Evolutionary conservation across 345 rosid genomes (phyloP).

Genomic region (Lepidium sativum): DNA sequence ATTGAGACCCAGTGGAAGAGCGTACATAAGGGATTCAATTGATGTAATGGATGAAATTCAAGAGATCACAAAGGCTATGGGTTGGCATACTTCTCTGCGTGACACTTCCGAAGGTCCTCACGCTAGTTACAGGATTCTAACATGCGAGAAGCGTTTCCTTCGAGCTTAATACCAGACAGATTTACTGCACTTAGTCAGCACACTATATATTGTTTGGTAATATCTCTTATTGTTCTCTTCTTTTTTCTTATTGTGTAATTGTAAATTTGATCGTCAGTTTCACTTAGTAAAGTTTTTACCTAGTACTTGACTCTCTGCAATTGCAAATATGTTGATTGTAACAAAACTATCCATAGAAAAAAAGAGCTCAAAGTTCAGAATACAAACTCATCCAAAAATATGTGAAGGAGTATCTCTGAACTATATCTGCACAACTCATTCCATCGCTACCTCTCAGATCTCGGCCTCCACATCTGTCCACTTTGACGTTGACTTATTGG

Average conservation of each 20-base stretch:
- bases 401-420: neutral
- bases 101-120: slow-evolving; percentile 94
- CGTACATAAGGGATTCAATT: slow-evolving; percentile 70
- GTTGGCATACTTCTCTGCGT: slow-evolving; percentile 59
- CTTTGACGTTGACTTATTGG: slow-evolving; percentile 16
- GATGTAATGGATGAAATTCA: slow-evolving; percentile 76
- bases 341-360: slow-evolving; percentile 1
- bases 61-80: slow-evolving; percentile 73
- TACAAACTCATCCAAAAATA: slow-evolving; percentile 7
- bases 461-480: slow-evolving; percentile 45
- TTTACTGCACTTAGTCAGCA: slow-evolving; percentile 4
- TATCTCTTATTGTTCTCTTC: neutral
- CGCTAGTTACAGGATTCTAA: slow-evolving; percentile 80
- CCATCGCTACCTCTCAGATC: slow-evolving; percentile 16
- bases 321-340: slow-evolving; percentile 1
- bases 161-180: slow-evolving; percentile 12
- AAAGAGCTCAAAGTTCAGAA: neutral
- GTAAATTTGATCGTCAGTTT: slow-evolving; percentile 21
- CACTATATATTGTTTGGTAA: slow-evolving; percentile 13
- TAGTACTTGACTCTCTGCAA: neutral
- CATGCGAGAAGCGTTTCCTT: slow-evolving; percentile 63
- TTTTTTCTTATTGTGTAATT: slow-evolving; percentile 4
- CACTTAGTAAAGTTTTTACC: slow-evolving; percentile 7
- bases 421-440: slow-evolving; percentile 5
- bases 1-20: slow-evolving; percentile 88